phyloP scores from a whole-genome alignment of 1,139 yeast species.

The Sugiyamaella japonica region DNA sequence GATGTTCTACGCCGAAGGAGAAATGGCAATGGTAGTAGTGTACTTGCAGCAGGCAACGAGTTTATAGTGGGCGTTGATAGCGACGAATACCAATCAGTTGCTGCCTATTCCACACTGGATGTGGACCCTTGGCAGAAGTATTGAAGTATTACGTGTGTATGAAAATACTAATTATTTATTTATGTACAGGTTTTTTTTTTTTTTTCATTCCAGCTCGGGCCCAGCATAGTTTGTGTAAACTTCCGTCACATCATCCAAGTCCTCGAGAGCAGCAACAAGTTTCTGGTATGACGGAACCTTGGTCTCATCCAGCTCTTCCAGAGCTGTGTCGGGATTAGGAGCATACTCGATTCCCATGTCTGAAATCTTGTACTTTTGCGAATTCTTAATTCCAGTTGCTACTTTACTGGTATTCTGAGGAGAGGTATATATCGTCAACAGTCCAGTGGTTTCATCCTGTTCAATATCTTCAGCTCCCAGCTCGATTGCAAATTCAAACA shows the following conservation, averaged over 20 bases:
- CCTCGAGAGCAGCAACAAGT: constrained; percentile 63
- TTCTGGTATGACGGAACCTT: constrained; percentile 54
- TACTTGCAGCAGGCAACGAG: not conserved
- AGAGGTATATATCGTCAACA: constrained; percentile 48
- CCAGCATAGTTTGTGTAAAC: constrained; percentile 54
- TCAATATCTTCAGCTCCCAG: constrained; percentile 79
- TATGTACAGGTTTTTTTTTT: not conserved
- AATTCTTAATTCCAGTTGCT: constrained; percentile 55
- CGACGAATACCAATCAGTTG: constrained; percentile 7
- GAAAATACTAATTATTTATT: not conserved
- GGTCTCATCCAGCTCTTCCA: constrained; percentile 48
- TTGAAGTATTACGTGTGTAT: not conserved
- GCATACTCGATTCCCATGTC: constrained; percentile 71
- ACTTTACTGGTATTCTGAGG: constrained; percentile 62
- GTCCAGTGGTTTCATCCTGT: constrained; percentile 37
- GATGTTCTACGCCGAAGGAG: constrained; percentile 6
- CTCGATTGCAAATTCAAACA: constrained; percentile 74
- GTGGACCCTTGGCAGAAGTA: constrained; percentile 19
- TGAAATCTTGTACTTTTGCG: constrained; percentile 54
- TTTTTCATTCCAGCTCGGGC: constrained; percentile 1
- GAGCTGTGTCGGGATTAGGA: constrained; percentile 62
- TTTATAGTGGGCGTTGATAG: constrained; percentile 6
- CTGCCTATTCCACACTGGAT: constrained; percentile 17
- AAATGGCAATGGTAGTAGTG: not conserved
- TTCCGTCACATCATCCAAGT: constrained; percentile 76